A percentile compares a stretch with the other conserved stretches of the same genome.
Conservation (phyloP, 352 stramenopile genomes). For the Pythium utonaiense region DNA sequence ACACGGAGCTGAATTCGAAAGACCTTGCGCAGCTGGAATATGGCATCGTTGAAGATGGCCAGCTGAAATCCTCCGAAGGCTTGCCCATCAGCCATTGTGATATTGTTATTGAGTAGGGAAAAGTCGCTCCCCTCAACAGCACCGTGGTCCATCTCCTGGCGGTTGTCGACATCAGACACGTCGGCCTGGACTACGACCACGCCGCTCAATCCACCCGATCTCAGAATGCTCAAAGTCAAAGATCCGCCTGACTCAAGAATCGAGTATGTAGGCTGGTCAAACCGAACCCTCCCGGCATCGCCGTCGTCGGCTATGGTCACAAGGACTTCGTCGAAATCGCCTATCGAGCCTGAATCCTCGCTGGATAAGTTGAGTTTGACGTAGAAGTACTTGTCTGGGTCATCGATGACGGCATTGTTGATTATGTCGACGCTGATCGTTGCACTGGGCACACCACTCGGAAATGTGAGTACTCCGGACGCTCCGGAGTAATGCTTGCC, state of each 20-base stretch:
- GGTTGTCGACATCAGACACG: no score
- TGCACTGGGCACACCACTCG: constrained; percentile 15
- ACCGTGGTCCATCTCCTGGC: no score
- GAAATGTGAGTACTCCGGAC: constrained; percentile 30
- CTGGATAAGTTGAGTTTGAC: constrained; percentile 28
- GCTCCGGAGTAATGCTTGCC: constrained; percentile 26
- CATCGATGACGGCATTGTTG: constrained; percentile 46
- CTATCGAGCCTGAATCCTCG: constrained; percentile 30
- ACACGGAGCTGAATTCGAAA: constrained; percentile 32
- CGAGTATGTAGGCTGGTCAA: constrained; percentile 24
- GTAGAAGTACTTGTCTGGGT: constrained; percentile 46
- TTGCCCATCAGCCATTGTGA: constrained; percentile 29
- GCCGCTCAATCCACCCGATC: constrained; percentile 32
- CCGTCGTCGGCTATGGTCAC: constrained; percentile 50
- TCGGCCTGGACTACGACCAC: constrained; percentile 19
- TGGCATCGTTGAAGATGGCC: constrained; percentile 39
- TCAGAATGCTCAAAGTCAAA: constrained; percentile 24
- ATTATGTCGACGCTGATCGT: constrained; percentile 36
- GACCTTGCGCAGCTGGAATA: constrained; percentile 40
- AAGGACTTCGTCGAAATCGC: constrained; percentile 9
- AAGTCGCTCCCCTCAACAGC: constrained; percentile 42
- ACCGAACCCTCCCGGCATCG: constrained; percentile 39
- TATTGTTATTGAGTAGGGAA: constrained; percentile 9
- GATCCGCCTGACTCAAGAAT: constrained; percentile 25
- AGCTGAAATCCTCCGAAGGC: constrained; percentile 13